Base-by-base conservation (phyloP, 495 filamentous ascomycete genomes). In the Polyplosphaeria fusca region DNA sequence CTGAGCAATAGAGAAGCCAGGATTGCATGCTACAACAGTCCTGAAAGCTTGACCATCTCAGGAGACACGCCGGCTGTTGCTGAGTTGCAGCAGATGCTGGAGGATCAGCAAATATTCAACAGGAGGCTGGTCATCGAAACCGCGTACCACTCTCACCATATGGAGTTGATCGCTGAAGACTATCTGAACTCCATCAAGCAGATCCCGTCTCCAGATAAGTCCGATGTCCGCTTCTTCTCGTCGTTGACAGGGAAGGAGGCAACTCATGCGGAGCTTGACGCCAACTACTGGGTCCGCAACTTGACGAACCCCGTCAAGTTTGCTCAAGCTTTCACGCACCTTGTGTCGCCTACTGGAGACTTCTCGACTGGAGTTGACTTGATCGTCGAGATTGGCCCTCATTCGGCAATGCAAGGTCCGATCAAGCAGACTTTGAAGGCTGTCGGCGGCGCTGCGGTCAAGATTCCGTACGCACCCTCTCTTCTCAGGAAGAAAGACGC, bases 121-220 rank as follows among this genome's bases (percentile, higher is more conserved):
- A 65, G 76, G 14, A 14, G 71, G 26, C 62, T 85, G 1, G 49
- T 56, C 32, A 76, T 73, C 9, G 61, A 70, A 5, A 73, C 67
- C 1, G 84, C 84, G 0, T 88, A 88, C 52, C 85, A 86, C 58
- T 85, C 84, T 0, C 75, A 76, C 2, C 81, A 77, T 35, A 86
- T 87, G 83, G 26, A 64, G 0, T 28, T 39, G 14, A 60, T 78
- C 19, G 70, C 73, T 0, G 53, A 43, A 5, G 58, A 71, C 20
- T 86, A 84, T 58, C 64, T 73, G 7, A 65, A 2, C 52, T 70
- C 49, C 43, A 7, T 47, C 25, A 18, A 39, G 2, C 30, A 47
- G 30, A 22, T 60, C 13, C 5, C 68, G 7, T 14, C 50, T 0
- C 45, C 55, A 2, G 27, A 39, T 13, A 26, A 14, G 14, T 47